Evolutionary conservation across 2,329 filamentous ascomycete species (phyloP).

Genomic region (Trichoderma hamatum): DNA sequence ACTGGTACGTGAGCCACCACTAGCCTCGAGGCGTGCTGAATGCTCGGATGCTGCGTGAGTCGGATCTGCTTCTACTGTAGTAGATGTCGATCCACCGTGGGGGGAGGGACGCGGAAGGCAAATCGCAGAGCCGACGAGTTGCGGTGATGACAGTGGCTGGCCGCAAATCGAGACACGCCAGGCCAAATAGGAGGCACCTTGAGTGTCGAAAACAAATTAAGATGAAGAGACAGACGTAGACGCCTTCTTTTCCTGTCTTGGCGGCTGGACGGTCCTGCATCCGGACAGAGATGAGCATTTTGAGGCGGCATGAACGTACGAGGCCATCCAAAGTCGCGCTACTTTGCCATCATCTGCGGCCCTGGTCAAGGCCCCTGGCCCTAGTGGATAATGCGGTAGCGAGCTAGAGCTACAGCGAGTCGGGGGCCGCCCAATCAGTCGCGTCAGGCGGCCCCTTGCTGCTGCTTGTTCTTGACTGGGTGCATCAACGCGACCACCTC

Average conservation of each 20-base stretch:
- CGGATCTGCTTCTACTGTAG: constrained; percentile 23
- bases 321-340: constrained; percentile 16
- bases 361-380: constrained; percentile 23
- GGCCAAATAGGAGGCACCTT: background rate
- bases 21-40: constrained; percentile 1
- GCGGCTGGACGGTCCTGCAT: constrained; percentile 25
- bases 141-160: background rate
- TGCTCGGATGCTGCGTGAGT: constrained; percentile 18
- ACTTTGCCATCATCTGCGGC: constrained; percentile 26
- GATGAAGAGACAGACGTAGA: background rate
- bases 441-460: constrained; percentile 25
- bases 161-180: background rate
- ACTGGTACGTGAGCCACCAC: constrained; percentile 1
- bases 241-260: constrained; percentile 17
- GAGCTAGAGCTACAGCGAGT: constrained; percentile 32
- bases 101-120: background rate
- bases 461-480: constrained; percentile 28
- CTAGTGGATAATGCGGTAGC: constrained; percentile 25
- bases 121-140: background rate
- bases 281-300: constrained; percentile 9
- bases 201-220: constrained; percentile 4
- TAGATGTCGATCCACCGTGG: constrained; percentile 20
- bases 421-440: constrained; percentile 36
- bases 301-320: constrained; percentile 15
- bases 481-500: constrained; percentile 37